Base-by-base conservation (phyloP, 768 basidiomycete genomes). In the Goffeauzyma gilvescens region DNA sequence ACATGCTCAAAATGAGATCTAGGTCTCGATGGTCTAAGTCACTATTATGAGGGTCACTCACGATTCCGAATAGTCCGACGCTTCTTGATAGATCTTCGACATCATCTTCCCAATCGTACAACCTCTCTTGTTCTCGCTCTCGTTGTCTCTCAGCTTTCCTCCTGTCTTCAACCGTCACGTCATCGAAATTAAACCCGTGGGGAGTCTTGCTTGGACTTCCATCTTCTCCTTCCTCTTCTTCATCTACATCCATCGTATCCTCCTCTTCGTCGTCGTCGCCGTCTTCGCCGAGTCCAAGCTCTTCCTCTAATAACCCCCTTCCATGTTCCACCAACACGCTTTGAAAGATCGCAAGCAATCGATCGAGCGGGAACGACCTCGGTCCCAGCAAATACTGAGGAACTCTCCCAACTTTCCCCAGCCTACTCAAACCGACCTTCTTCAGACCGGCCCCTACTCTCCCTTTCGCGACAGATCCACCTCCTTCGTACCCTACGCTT, bases 21-120 rank as follows among this genome's bases (percentile, higher is more conserved):
- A 13, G 14, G 23, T 8, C 27, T 5, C 39, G n/a, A 41, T n/a
- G 21, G 33, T 39, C 5, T 28, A 14, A 10, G 15, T 21, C 32
- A 15, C 23, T 15, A 10, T 3, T n/a, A 23, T 25, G 12, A 22
- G 4, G 12, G 35, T 32, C 17, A 75, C 85, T 51, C 54, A 90
- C 87, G 62, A 90, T 79, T 69, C 82, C 82, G 51, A 90, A 66
- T 55, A 85, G 80, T 32, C 84, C 85, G 24, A 87, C 51, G 10
- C 51, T 50, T 50, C 57, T 52, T 10, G 49, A 51, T 23, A 63
- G 32, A 21, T 50, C 52, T 14, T 59, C 69, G 17, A 93, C 69
- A 13, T 83, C 79, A 50, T 86, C 83, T 64, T 93, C 85, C 89
- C 89, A 95, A 10, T 81, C 79, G 52, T 76, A 73, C 32, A 86